Percentiles rank a stretch among this genome's conserved stretches.
Conservation (phyloP, 306 rosid species). For the Benincasa hispida region DNA sequence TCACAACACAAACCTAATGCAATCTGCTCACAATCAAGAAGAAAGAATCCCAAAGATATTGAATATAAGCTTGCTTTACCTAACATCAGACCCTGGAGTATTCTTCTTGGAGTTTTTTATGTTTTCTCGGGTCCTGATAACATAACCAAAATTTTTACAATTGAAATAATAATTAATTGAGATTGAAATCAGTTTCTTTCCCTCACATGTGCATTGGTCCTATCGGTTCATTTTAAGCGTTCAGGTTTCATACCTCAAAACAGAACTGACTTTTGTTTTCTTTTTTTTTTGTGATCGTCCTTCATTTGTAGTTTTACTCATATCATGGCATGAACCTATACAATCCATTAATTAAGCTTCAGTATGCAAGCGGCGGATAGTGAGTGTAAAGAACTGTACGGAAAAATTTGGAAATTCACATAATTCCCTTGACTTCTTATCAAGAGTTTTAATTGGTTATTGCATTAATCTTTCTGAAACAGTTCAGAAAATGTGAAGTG, state of each 20-base stretch:
- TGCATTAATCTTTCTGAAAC: neutral
- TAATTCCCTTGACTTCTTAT: neutral
- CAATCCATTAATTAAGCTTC: conserved; percentile 10
- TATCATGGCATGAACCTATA: conserved; percentile 92
- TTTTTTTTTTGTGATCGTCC: conserved; percentile 74
- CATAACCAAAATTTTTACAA: neutral
- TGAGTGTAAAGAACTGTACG: neutral
- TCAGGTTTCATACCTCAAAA: conserved; percentile 57
- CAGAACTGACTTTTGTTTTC: conserved; percentile 86
- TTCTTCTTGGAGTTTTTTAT: conserved; percentile 58
- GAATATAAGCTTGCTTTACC: conserved; percentile 32
- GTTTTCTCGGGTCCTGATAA: conserved; percentile 68
- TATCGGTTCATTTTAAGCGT: conserved; percentile 10
- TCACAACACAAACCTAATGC: conserved; percentile 1
- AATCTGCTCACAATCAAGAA: neutral
- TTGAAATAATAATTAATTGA: neutral
- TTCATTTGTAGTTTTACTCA: conserved; percentile 85
- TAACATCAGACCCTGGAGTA: conserved; percentile 53
- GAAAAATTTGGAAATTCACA: neutral
- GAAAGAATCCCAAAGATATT: neutral
- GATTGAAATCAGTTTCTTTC: neutral
- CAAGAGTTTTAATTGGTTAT: neutral
- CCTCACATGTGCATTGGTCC: neutral
- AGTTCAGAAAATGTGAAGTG: neutral
- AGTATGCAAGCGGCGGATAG: neutral